A percentile compares a stretch with the other conserved stretches of the same genome.
Conservation (phyloP, 2,329 filamentous ascomycete species). For the Aspergillus hiratsukae region DNA sequence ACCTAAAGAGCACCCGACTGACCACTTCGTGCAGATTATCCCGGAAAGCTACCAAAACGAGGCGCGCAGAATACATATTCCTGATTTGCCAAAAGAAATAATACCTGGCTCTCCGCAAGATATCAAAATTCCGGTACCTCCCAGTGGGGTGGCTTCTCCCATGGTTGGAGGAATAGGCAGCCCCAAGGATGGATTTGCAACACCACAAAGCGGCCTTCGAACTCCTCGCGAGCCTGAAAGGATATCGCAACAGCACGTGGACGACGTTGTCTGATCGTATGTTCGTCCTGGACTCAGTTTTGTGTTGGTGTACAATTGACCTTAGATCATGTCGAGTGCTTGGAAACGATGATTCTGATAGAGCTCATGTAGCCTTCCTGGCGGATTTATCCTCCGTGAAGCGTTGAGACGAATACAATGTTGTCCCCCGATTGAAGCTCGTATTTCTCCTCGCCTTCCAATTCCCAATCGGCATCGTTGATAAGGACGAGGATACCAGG, state of each 20-base stretch:
- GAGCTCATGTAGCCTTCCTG: conserved; percentile 4
- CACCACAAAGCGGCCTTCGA: conserved; percentile 40
- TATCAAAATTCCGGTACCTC: conserved; percentile 70
- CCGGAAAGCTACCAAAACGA: conserved; percentile 97
- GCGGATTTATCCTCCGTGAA: conserved; percentile 72
- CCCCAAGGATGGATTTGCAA: conserved; percentile 37
- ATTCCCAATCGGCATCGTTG: conserved; percentile 97
- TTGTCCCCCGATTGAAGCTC: conserved; percentile 77
- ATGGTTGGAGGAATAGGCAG: conserved; percentile 39
- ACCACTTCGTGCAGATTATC: conserved; percentile 62
- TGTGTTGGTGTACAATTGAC: neutral
- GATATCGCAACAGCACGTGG: conserved; percentile 42
- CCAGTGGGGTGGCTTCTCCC: conserved; percentile 47
- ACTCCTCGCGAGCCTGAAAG: conserved; percentile 42
- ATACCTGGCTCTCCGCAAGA: conserved; percentile 77
- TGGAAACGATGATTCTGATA: neutral
- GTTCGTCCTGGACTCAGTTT: conserved; percentile 2
- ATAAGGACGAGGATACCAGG: conserved; percentile 94
- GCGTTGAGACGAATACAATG: conserved; percentile 91
- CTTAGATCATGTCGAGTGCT: conserved; percentile 1
- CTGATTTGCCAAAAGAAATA: conserved; percentile 59
- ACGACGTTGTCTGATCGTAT: conserved; percentile 38
- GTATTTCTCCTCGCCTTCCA: conserved; percentile 91
- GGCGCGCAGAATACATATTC: conserved; percentile 84
- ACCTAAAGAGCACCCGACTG: conserved; percentile 7